phyloP scores from a whole-genome alignment of 305 asterid genomes.

The Fraxinus greggii region DNA sequence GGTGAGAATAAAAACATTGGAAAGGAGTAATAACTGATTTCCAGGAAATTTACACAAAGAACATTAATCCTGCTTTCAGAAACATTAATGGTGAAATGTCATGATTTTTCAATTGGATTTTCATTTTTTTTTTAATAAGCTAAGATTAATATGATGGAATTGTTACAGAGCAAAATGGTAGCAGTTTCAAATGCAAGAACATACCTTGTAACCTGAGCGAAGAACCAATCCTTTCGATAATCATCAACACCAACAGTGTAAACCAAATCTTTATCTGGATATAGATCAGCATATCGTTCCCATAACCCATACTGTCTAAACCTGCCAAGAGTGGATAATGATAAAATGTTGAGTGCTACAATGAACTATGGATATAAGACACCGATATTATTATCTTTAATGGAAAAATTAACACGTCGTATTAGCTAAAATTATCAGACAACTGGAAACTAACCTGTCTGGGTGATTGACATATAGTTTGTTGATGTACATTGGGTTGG shows the following conservation, averaged over 20 bases:
- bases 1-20: neutral
- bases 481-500: slow-evolving; percentile 59
- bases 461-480: slow-evolving; percentile 58
- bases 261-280: slow-evolving; percentile 59
- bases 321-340: slow-evolving; percentile 33
- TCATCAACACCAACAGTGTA: slow-evolving; percentile 61
- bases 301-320: slow-evolving; percentile 84
- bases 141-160: slow-evolving; percentile 5
- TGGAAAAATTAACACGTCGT: neutral
- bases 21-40: neutral
- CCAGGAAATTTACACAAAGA: neutral
- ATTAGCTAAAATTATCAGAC: neutral
- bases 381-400: neutral
- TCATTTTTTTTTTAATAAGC: neutral
- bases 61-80: slow-evolving; percentile 4
- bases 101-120: neutral
- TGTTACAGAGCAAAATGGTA: neutral
- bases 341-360: neutral
- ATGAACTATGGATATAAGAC: neutral
- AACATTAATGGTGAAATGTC: neutral
- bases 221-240: slow-evolving; percentile 66
- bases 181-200: neutral
- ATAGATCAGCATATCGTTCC: slow-evolving; percentile 69
- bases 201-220: slow-evolving; percentile 75
- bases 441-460: slow-evolving; percentile 42